Base-by-base conservation (phyloP, 2,329 filamentous ascomycete genomes). In the Cryphonectria naterciae region DNA sequence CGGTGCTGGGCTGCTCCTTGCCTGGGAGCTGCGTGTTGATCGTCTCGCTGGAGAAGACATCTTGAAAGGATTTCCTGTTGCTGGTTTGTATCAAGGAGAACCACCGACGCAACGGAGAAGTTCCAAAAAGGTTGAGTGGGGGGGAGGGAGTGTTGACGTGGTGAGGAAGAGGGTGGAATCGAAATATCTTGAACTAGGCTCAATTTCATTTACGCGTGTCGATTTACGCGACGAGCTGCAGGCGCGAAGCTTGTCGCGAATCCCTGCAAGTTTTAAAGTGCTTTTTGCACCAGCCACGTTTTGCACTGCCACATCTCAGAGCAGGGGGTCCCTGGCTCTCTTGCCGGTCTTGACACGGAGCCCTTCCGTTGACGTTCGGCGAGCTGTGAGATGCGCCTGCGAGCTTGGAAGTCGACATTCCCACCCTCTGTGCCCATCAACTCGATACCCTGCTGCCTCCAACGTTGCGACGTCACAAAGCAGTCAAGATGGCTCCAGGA, bases 41-140 rank as follows among this genome's bases (percentile, higher is more conserved):
- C 88, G 85, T 76, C 86, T 84, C 72, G 85, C 80, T 54, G 89
- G 89, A 35, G 89, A 91, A 77, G 89, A 92, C 89, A 91, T 91
- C 69, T 72, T 82, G 77, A 70, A 66, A 17, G n/a, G 7, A 49
- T 68, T 22, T 68, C 54, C 22, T 74, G 69, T 65, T 68, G 69
- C 68, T 28, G 66, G 52, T 67, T 41, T 25, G 28, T 28, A 68
- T 64, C 46, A 28, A n/a, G 49, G 65, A 37, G 0, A 1, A 71
- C 22, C 22, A 70, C 46, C 61, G 41, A 28, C 39, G 56, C 72
- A 46, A 65, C 37, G 13, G 37, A 15, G 15, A 25, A 32, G 25
- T 60, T 41, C 32, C 22, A 11, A 46, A 41, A 39, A 64, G n/a
- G 39, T 22, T 13, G 41, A 22, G 56, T 32, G 46, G 35, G n/a